Percentiles rank a stretch among this genome's conserved stretches.
These are phyloP conservation scores for Allantophomopsis cytisporea DNA, from an alignment of 2,329 filamentous ascomycete genomes.

Conservation along the genomic window DNA sequence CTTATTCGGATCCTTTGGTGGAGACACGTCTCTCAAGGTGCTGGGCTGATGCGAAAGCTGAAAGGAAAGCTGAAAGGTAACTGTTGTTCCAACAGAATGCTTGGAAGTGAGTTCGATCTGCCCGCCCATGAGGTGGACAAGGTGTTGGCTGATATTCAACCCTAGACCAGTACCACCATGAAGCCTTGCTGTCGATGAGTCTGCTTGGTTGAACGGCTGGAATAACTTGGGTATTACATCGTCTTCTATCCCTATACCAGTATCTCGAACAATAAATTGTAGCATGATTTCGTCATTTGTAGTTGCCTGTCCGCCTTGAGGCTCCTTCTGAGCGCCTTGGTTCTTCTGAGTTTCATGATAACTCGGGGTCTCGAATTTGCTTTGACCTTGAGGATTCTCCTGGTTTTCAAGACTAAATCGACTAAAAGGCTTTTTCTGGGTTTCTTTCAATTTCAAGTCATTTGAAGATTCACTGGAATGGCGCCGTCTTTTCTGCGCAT, in stretches of 20 bases:
- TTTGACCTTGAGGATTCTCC: too few relatives aligned
- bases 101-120: conserved; percentile 57
- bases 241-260: conserved; percentile 70
- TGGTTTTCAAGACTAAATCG: too few relatives aligned
- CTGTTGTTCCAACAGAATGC: conserved; percentile 50
- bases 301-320: too few relatives aligned
- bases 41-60: conserved; percentile 29
- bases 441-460: conserved; percentile 40
- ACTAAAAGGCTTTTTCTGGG: too few relatives aligned
- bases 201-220: conserved; percentile 70
- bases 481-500: too few relatives aligned
- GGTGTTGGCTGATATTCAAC: conserved; percentile 68
- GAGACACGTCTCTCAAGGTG: too few relatives aligned
- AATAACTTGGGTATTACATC: conserved; percentile 62
- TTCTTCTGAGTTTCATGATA: too few relatives aligned
- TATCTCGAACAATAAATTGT: conserved; percentile 62
- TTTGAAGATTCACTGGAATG: too few relatives aligned
- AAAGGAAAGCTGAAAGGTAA: conserved; percentile 66
- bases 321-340: too few relatives aligned
- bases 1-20: too few relatives aligned
- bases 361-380: too few relatives aligned
- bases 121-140: conserved; percentile 68
- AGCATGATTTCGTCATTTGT: conserved; percentile 51
- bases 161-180: conserved; percentile 71
- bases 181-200: conserved; percentile 62